Conservation (phyloP, 495 filamentous ascomycete genomes). For the Podospora anserina region DNA sequence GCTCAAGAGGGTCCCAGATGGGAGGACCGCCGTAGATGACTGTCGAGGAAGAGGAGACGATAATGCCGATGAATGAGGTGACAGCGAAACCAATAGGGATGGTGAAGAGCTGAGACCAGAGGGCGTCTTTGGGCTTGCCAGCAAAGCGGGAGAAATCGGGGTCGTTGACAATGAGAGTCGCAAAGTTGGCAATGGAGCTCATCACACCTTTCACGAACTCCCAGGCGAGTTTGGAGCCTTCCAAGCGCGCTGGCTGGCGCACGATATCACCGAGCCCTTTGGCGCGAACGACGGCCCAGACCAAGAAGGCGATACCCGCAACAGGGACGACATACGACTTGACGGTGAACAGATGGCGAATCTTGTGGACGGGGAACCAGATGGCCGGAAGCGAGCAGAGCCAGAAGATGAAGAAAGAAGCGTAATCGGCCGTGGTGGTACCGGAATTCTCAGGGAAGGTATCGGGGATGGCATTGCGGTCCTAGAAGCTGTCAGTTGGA, state of each 20-base stretch:
- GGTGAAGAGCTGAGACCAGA: constrained; percentile 87
- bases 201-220: constrained; percentile 79
- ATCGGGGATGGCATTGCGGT: constrained; percentile 59
- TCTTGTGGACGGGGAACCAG: constrained; percentile 74
- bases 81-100: constrained; percentile 84
- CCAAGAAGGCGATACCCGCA: constrained; percentile 83
- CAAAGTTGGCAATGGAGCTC: constrained; percentile 89
- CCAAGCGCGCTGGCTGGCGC: constrained; percentile 58
- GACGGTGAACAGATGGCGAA: constrained; percentile 86
- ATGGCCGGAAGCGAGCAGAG: constrained; percentile 74
- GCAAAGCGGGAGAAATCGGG: constrained; percentile 91
- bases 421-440: constrained; percentile 71
- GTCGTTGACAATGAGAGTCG: constrained; percentile 80
- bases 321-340: constrained; percentile 83
- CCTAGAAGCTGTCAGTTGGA: constrained; percentile 29
- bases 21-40: constrained; percentile 70
- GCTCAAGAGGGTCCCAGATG: constrained; percentile 83
- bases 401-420: constrained; percentile 86
- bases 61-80: constrained; percentile 91
- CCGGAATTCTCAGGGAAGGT: constrained; percentile 61
- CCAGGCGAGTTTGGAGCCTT: constrained; percentile 75
- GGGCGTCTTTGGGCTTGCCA: constrained; percentile 69
- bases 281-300: constrained; percentile 82
- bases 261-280: constrained; percentile 85
- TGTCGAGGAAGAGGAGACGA: constrained; percentile 80